These are phyloP conservation scores for Phlebopus sp. DNA, from an alignment of 1,284 basidiomycete species.

Conservation along the genomic window DNA sequence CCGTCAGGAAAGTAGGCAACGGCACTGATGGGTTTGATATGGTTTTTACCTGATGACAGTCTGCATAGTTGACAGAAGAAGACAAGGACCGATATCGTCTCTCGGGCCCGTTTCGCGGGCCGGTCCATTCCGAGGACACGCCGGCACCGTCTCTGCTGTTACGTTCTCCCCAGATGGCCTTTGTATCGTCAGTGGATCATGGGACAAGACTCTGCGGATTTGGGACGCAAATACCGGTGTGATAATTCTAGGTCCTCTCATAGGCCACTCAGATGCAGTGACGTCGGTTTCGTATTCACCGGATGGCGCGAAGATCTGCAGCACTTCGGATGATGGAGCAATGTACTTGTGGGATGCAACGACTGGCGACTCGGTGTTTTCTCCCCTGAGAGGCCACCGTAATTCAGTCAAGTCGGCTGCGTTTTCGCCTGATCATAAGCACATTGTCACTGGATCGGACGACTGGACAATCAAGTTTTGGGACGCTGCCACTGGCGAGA, in stretches of 20 bases:
- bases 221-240: no score
- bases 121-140: neutral
- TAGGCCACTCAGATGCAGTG: no score
- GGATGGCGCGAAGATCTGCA: no score
- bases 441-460: neutral
- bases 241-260: no score
- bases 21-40: neutral
- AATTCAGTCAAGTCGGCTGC: neutral
- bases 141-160: neutral
- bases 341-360: neutral
- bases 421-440: neutral
- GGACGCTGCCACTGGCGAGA: neutral
- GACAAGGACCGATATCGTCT: no score
- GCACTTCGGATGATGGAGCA: neutral
- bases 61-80: no score
- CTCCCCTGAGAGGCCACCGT: neutral
- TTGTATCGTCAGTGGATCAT: neutral
- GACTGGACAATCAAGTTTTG: slow-evolving; percentile 1
- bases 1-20: neutral
- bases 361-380: neutral
- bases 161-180: neutral
- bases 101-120: no score
- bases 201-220: no score
- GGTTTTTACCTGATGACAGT: neutral
- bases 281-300: no score